A percentile compares a stretch with the other conserved stretches of the same genome.
Conservation (phyloP, 2,329 filamentous ascomycete species). For the Fusarium sp. region DNA sequence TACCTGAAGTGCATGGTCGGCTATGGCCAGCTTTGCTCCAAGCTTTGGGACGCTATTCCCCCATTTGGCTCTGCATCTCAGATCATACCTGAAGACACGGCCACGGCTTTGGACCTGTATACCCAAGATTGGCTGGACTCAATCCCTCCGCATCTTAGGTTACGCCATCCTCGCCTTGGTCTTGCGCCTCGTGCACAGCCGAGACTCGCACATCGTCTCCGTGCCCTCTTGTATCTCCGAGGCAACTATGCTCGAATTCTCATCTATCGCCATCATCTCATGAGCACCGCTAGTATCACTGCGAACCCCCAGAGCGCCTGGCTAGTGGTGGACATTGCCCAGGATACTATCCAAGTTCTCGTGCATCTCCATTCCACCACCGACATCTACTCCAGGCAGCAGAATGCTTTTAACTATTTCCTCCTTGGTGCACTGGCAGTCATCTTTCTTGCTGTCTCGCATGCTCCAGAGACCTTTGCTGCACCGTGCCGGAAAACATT, state of each 20-base stretch:
- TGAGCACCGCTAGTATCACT: constrained; percentile 50
- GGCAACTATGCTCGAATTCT: constrained; percentile 57
- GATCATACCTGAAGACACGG: constrained; percentile 51
- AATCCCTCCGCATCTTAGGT: constrained; percentile 53
- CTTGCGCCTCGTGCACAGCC: constrained; percentile 46
- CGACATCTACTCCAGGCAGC: constrained; percentile 44
- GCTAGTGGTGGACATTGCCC: constrained; percentile 50
- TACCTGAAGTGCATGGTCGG: constrained; percentile 59
- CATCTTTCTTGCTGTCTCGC: constrained; percentile 52
- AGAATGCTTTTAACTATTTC: constrained; percentile 45
- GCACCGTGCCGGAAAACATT: constrained; percentile 48
- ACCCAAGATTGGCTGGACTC: constrained; percentile 57
- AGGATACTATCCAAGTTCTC: constrained; percentile 44
- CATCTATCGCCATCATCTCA: constrained; percentile 55
- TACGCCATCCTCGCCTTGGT: constrained; percentile 51
- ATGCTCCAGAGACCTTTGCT: constrained; percentile 54
- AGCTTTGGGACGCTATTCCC: constrained; percentile 57
- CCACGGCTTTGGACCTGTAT: constrained; percentile 52
- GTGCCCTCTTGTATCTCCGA: constrained; percentile 55
- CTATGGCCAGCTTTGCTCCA: constrained; percentile 57
- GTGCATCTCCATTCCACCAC: constrained; percentile 43
- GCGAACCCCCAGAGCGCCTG: constrained; percentile 49
- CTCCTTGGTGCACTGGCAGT: constrained; percentile 45
- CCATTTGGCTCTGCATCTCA: constrained; percentile 49
- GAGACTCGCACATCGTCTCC: constrained; percentile 52